These are phyloP conservation scores for Arthrobotrys musiformis DNA, from an alignment of 2,329 filamentous ascomycete genomes.

Conservation along the genomic window DNA sequence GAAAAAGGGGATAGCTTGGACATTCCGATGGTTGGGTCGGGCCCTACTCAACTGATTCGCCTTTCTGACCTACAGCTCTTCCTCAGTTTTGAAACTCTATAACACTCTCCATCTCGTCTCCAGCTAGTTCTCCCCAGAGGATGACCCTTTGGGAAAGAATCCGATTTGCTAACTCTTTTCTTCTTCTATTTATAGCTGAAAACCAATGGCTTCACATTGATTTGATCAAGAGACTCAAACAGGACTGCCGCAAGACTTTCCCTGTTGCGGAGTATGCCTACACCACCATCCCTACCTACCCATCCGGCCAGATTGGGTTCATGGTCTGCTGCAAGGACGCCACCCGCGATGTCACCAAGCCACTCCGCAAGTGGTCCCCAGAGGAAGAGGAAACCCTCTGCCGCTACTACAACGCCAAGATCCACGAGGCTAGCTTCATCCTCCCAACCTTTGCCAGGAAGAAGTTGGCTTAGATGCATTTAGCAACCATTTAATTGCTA, in stretches of 20 bases:
- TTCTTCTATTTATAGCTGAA: conserved; percentile 74
- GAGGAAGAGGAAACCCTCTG: conserved; percentile 94
- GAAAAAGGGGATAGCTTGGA: conserved; percentile 2
- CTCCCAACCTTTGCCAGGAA: conserved; percentile 93
- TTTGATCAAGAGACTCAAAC: conserved; percentile 93
- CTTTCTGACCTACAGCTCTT: conserved; percentile 48
- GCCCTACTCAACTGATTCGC: background rate
- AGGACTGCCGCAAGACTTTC: conserved; percentile 97
- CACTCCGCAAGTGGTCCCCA: conserved; percentile 79
- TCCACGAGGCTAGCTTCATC: conserved; percentile 93
- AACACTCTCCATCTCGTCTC: conserved; percentile 54
- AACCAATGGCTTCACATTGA: conserved; percentile 99
- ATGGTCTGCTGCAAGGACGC: conserved; percentile 99
- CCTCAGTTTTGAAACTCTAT: conserved; percentile 56
- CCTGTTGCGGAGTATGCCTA: conserved; percentile 97
- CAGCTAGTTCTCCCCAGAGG: conserved; percentile 34
- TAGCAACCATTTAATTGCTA: background rate
- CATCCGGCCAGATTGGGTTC: conserved; percentile 98
- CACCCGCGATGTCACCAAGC: conserved; percentile 82
- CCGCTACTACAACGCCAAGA: conserved; percentile 96
- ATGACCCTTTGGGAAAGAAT: background rate
- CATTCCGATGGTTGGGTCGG: conserved; percentile 52
- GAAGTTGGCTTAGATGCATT: conserved; percentile 62
- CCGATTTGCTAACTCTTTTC: conserved; percentile 17
- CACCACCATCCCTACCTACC: conserved; percentile 99